Conservation (phyloP, 148 eudicot species). For the Bassia scoparia region DNA sequence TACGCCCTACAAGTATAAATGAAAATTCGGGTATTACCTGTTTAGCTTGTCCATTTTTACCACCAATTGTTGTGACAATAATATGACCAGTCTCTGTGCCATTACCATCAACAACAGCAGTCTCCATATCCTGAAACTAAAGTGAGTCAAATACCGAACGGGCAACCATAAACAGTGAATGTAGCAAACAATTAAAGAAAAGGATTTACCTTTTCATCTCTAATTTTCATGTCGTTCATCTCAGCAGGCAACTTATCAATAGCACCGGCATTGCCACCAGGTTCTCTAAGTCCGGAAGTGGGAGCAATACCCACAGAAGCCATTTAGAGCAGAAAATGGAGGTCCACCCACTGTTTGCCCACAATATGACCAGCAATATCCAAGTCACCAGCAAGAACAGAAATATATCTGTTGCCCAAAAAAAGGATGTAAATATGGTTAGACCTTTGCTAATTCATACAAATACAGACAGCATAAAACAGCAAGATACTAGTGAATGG, state of each 20-base stretch:
- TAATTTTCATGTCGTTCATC: constrained; percentile 67
- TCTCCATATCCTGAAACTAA: constrained; percentile 59
- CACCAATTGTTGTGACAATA: constrained; percentile 80
- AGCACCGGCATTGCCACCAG: constrained; percentile 32
- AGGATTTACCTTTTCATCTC: constrained; percentile 57
- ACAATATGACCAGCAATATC: neutral
- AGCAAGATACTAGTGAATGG: neutral
- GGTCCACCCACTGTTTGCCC: neutral
- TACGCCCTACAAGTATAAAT: neutral
- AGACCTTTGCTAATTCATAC: neutral
- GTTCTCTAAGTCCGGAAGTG: constrained; percentile 45
- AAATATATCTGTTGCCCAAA: constrained; percentile 7
- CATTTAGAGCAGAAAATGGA: constrained; percentile 28
- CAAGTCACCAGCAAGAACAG: neutral
- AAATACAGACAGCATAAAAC: neutral
- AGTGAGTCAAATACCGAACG: neutral
- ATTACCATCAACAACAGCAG: constrained; percentile 66
- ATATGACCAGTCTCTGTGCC: constrained; percentile 84
- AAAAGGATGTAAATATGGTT: neutral
- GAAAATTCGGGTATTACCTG: constrained; percentile 46
- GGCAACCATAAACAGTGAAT: neutral
- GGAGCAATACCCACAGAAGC: constrained; percentile 50
- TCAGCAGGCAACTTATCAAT: constrained; percentile 54
- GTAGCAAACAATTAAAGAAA: neutral
- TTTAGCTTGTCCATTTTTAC: constrained; percentile 69